These are phyloP conservation scores for Fusarium devonianum DNA, from an alignment of 2,329 filamentous ascomycete species.

Conservation along the genomic window DNA sequence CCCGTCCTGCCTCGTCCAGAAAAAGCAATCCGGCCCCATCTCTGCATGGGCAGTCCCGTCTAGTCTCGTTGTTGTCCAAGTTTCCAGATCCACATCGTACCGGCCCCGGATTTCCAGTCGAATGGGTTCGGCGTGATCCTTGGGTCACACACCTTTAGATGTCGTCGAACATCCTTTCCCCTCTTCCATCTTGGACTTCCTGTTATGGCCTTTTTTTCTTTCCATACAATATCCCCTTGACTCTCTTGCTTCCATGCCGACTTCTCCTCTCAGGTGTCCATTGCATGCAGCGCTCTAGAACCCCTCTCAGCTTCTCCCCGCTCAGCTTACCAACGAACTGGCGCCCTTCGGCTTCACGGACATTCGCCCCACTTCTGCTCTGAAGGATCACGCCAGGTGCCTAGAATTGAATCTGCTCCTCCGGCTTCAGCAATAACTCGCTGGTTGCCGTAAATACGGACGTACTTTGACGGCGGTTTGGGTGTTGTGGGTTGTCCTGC, in stretches of 20 bases:
- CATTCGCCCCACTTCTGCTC: conserved; percentile 30
- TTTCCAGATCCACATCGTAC: conserved; percentile 6
- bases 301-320: conserved; percentile 11
- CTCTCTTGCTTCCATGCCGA: no score
- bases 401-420: conserved; percentile 10
- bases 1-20: conserved; percentile 16
- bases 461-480: background rate
- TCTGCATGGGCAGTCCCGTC: no score
- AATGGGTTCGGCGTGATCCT: conserved; percentile 42
- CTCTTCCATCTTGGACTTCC: conserved; percentile 17
- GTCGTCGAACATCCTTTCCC: conserved; percentile 22
- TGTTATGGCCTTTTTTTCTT: conserved; percentile 3
- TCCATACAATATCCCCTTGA: no score
- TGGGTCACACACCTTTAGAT: conserved; percentile 25
- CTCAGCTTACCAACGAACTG: conserved; percentile 8
- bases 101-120: conserved; percentile 43
- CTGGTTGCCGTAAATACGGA: background rate
- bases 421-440: background rate
- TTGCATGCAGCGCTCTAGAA: no score
- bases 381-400: conserved; percentile 31
- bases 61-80: no score
- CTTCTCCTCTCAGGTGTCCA: no score
- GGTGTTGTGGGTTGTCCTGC: conserved; percentile 1
- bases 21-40: conserved; percentile 28
- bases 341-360: conserved; percentile 17